Conservation (phyloP, 306 rosid genomes). For the Sophora flavescens region DNA sequence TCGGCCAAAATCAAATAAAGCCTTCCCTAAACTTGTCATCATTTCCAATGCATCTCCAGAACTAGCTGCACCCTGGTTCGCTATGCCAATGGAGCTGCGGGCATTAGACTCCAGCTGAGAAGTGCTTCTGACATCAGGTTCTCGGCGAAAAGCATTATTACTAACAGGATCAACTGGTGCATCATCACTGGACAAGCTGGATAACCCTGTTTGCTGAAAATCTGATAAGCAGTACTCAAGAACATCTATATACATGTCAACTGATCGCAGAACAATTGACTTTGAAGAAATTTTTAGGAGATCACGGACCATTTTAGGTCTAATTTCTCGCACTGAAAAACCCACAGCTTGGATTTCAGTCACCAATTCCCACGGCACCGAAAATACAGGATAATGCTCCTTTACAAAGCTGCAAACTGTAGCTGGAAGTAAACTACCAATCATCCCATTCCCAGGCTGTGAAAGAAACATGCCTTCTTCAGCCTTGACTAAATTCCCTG, state of each 20-base stretch:
- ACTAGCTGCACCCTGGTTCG: conserved; percentile 70
- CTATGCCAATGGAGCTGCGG: conserved; percentile 53
- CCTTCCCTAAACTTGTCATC: conserved; percentile 96
- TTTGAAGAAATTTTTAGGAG: conserved; percentile 75
- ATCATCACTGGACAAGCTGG: conserved; percentile 56
- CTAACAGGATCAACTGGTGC: conserved; percentile 43
- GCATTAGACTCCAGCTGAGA: conserved; percentile 55
- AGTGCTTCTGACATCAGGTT: conserved; percentile 57
- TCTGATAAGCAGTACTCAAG: conserved; percentile 96
- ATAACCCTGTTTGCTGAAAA: conserved; percentile 57
- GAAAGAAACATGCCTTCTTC: conserved; percentile 99
- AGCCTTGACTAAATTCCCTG: conserved; percentile 96
- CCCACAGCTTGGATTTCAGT: conserved; percentile 92
- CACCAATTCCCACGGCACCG: conserved; percentile 96
- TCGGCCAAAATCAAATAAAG: conserved; percentile 93
- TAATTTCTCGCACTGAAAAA: conserved; percentile 77
- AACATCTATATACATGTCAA: conserved; percentile 91
- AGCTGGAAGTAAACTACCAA: conserved; percentile 82
- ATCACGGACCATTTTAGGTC: conserved; percentile 95
- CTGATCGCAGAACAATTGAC: conserved; percentile 73
- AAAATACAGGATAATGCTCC: conserved; percentile 97
- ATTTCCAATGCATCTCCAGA: conserved; percentile 98
- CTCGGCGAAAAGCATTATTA: conserved; percentile 44
- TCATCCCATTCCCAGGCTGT: conserved; percentile 91
- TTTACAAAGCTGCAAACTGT: conserved; percentile 97